phyloP scores from a whole-genome alignment of 345 rosid species.

The Ceriops decandra region DNA sequence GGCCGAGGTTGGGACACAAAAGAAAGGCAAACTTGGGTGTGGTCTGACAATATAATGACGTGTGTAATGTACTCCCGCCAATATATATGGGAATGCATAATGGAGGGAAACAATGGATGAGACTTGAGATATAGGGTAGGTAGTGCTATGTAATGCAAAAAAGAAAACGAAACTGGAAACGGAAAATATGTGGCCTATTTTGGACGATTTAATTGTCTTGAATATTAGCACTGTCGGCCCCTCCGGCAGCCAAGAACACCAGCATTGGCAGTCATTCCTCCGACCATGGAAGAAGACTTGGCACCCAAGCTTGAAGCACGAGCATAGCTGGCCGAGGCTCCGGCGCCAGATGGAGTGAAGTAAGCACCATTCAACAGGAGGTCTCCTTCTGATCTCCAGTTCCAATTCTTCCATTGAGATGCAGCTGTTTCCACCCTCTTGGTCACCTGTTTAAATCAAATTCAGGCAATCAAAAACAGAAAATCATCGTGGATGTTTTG shows the following conservation, averaged over 20 bases:
- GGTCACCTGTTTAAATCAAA: constrained; percentile 55
- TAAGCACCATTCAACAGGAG: constrained; percentile 80
- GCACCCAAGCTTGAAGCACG: constrained; percentile 92
- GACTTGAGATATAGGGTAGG: constrained; percentile 14
- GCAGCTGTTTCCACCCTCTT: constrained; percentile 73
- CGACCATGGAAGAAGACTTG: constrained; percentile 76
- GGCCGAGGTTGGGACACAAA: constrained; percentile 70
- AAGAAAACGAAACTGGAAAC: constrained; percentile 5
- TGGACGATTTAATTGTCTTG: constrained; percentile 18
- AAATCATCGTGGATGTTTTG: background rate
- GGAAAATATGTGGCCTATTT: constrained; percentile 22
- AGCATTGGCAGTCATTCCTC: constrained; percentile 63
- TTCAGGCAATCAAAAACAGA: too few species aligned
- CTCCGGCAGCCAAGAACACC: constrained; percentile 69
- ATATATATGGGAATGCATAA: constrained; percentile 27
- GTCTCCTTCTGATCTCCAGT: constrained; percentile 95
- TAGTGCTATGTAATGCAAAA: constrained; percentile 5
- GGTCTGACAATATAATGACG: constrained; percentile 26
- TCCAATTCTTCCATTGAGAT: constrained; percentile 65
- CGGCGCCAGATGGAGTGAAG: constrained; percentile 82
- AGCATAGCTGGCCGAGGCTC: constrained; percentile 77
- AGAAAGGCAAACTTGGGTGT: constrained; percentile 16
- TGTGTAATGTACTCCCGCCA: constrained; percentile 56
- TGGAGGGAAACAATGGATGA: constrained; percentile 20
- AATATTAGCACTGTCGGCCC: constrained; percentile 48